Conservation (phyloP, 805 yeast species). For the Scheffersomyces stipitis region DNA sequence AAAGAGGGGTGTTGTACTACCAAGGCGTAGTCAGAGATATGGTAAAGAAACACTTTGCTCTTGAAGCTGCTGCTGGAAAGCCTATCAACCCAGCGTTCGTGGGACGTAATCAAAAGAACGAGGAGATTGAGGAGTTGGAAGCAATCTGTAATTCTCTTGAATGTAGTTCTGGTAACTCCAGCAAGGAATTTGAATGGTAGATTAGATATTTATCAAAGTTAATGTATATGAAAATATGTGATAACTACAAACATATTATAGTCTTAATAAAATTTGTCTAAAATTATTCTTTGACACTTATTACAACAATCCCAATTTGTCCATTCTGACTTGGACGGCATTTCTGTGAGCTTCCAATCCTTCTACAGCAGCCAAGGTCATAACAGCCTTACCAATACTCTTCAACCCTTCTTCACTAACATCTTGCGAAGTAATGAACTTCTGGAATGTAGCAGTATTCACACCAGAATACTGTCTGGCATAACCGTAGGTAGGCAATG, state of each 20-base stretch:
- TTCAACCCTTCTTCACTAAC: constrained; percentile 81
- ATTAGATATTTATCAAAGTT: too few species aligned
- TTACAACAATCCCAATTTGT: constrained; percentile 61
- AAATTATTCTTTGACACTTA: background rate
- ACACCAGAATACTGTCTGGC: constrained; percentile 98
- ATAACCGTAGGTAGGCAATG: constrained; percentile 97
- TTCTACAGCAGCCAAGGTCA: constrained; percentile 93
- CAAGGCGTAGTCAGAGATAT: constrained; percentile 55
- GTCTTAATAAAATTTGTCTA: background rate
- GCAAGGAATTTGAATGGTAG: too few species aligned
- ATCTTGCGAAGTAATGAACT: constrained; percentile 91
- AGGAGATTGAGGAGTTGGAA: constrained; percentile 48
- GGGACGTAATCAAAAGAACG: constrained; percentile 37
- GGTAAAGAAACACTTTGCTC: constrained; percentile 53
- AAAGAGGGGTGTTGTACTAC: constrained; percentile 57
- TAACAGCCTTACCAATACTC: constrained; percentile 93
- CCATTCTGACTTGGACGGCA: constrained; percentile 94
- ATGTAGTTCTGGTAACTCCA: constrained; percentile 38
- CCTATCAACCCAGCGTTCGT: constrained; percentile 54
- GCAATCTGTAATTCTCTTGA: constrained; percentile 50
- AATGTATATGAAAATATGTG: too few species aligned
- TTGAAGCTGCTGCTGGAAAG: constrained; percentile 46
- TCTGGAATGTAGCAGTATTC: constrained; percentile 92
- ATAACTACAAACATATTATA: too few species aligned
- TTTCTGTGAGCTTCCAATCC: constrained; percentile 97